phyloP scores from a whole-genome alignment of 2,329 filamentous ascomycete genomes.

The Talaromyces funiculosus region DNA sequence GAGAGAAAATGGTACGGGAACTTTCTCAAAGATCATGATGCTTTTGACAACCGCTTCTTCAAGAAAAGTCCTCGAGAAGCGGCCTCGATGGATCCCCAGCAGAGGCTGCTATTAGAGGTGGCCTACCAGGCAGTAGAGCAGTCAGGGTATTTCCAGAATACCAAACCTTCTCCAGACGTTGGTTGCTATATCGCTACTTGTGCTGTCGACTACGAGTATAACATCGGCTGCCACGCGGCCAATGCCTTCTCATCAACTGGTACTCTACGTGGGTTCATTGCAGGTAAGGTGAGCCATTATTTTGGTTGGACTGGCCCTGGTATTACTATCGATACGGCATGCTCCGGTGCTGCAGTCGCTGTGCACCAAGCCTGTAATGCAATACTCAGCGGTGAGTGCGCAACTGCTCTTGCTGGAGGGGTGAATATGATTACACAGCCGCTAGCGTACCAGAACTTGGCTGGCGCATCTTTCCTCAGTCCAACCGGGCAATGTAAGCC shows the following conservation, averaged over 20 bases:
- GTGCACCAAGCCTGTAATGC: constrained; percentile 31
- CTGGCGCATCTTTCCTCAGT: constrained; percentile 45
- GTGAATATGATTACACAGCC: constrained; percentile 21
- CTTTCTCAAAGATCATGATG: background rate
- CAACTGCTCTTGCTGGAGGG: constrained; percentile 22
- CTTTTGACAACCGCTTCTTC: constrained; percentile 27
- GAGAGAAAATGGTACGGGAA: constrained; percentile 2
- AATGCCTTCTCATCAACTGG: constrained; percentile 28
- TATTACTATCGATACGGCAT: constrained; percentile 45
- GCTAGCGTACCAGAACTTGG: constrained; percentile 29
- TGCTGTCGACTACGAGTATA: constrained; percentile 24
- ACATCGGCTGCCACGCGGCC: constrained; percentile 23
- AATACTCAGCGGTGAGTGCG: constrained; percentile 24
- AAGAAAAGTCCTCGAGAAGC: constrained; percentile 20
- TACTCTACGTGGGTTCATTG: constrained; percentile 34
- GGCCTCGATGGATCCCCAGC: constrained; percentile 24
- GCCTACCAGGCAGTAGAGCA: constrained; percentile 27
- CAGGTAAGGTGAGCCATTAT: constrained; percentile 38
- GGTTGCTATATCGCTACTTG: constrained; percentile 26
- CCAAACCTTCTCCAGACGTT: no score
- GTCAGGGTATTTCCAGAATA: constrained; percentile 22
- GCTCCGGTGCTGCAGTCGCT: constrained; percentile 36
- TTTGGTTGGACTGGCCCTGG: constrained; percentile 37
- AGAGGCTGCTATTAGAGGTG: constrained; percentile 21
- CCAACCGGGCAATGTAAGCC: constrained; percentile 49